A percentile compares a stretch with the other conserved stretches of the same genome.
Conservation (phyloP, 805 yeast genomes). For the Saccharomycopsis fibuligera region DNA sequence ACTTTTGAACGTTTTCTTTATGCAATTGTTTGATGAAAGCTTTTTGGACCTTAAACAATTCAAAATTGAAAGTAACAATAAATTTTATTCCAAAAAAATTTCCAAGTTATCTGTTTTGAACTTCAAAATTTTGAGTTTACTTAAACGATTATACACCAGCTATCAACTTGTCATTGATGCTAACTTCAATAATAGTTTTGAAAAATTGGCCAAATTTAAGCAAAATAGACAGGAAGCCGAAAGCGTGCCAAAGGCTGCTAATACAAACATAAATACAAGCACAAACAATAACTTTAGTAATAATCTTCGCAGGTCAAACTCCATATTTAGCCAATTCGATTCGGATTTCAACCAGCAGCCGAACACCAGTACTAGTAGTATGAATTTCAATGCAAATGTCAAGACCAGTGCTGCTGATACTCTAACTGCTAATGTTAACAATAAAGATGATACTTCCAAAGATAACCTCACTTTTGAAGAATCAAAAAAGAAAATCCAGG, state of each 20-base stretch:
- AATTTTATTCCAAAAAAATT: background rate
- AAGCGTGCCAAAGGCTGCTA: no score
- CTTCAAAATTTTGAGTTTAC: background rate
- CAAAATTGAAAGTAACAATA: background rate
- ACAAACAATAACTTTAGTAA: background rate
- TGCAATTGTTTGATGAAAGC: slow-evolving; percentile 6
- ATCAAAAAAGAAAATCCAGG: slow-evolving; percentile 10
- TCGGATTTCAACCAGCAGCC: background rate
- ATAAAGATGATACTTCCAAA: no score
- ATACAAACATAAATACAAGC: no score
- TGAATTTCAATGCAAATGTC: no score
- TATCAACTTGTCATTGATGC: background rate
- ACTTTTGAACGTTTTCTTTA: slow-evolving; percentile 24
- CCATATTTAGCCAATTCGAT: background rate
- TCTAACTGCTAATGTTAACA: no score
- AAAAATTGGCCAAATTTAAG: background rate
- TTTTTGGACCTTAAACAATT: background rate
- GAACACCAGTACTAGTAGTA: background rate
- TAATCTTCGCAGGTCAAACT: background rate
- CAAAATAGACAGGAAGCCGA: background rate
- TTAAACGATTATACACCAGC: background rate
- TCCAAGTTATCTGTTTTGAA: slow-evolving; percentile 1
- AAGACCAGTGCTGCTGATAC: no score
- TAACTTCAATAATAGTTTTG: background rate
- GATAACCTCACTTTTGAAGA: background rate